Evolutionary conservation across 2,329 filamentous ascomycete species (phyloP), one percentile per base, ranked within the genome.

Genomic region (Epichloe sylvatica): DNA sequence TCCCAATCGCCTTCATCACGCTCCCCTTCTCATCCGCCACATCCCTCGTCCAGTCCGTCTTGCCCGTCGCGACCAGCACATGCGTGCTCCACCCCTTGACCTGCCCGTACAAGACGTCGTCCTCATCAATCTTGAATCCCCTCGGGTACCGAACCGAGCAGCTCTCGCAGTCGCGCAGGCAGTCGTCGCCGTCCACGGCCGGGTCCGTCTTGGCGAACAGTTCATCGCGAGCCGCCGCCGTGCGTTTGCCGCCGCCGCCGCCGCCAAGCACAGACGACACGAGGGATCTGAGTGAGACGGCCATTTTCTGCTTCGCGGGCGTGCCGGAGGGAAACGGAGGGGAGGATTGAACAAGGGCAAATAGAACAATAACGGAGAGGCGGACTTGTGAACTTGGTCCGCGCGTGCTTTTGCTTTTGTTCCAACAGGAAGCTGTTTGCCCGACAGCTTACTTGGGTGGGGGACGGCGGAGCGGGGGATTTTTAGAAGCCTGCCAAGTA

Each of bases 21-120:
- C 83, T 88, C 5, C 5, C 84, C 66, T 86, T 83, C 72, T 97
- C 92, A 62, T 97, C 86, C 50, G 78, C 80, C 43, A 95, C 86
- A 69, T 94, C 84, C 52, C 86, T 71, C 61, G 91, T 84, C 92
- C 92, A 98, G 67, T 98, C 92, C 25, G 83, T 77, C 77, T 96
- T 95, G 53, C 89, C 87, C n/a, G 92, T 98, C 23, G 88, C 92
- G 15, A 97, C 88, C 34, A 98, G 71, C 53, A 95, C 64, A 67
- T 98, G 92, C 19, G 89, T 92, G 60, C 80, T 83, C 85, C 88
- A 97, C 36, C 81, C 87, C 61, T 88, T 25, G 54, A 96, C 78
- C 52, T 85, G 74, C 1, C 91, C 92, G 62, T 94, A 97, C 45
- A 98, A 70, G 58, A 81, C 72, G 62, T 95, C 88, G 6, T 75